A percentile compares a stretch with the other conserved stretches of the same genome.
phyloP scores from a whole-genome alignment of 2,329 filamentous ascomycete genomes.

The Colletotrichum spaethianum region DNA sequence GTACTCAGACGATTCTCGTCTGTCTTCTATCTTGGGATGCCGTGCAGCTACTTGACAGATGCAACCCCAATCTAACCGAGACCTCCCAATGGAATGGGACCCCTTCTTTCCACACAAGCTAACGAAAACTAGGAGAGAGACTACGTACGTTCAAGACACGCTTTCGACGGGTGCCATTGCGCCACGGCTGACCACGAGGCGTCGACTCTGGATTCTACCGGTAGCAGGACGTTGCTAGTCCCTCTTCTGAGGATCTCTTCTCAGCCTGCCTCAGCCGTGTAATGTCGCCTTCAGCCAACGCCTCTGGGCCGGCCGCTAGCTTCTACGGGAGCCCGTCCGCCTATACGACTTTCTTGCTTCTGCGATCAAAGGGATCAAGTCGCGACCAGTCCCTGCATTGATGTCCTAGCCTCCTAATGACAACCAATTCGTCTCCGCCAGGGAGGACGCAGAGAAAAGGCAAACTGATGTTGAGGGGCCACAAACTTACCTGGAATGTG shows the following conservation, averaged over 20 bases:
- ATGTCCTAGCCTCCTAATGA: background rate
- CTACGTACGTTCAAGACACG: slow-evolving; percentile 23
- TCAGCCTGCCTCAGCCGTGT: slow-evolving; percentile 25
- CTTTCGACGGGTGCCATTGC: slow-evolving; percentile 3
- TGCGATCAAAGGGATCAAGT: slow-evolving; percentile 20
- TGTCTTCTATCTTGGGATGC: slow-evolving; percentile 17
- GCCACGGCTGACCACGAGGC: slow-evolving; percentile 17
- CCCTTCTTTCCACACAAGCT: slow-evolving; percentile 31
- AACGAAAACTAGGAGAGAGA: slow-evolving; percentile 27
- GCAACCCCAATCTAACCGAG: slow-evolving; percentile 38
- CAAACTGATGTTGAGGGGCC: slow-evolving; percentile 12
- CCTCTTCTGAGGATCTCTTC: slow-evolving; percentile 1
- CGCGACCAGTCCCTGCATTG: slow-evolving; percentile 13
- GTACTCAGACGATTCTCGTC: slow-evolving; percentile 8
- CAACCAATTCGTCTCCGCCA: background rate
- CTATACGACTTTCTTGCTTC: background rate
- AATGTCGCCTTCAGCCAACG: slow-evolving; percentile 11
- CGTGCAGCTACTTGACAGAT: slow-evolving; percentile 16
- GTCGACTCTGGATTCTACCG: slow-evolving; percentile 5
- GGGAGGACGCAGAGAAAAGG: slow-evolving; percentile 1
- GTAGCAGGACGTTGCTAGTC: background rate
- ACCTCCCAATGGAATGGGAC: slow-evolving; percentile 33
- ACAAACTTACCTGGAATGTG: slow-evolving; percentile 9
- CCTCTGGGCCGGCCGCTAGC: slow-evolving; percentile 14
- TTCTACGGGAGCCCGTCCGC: no score